Evolutionary conservation across 2,329 filamentous ascomycete genomes (phyloP).

Genomic region (Diaporthe sp.): DNA sequence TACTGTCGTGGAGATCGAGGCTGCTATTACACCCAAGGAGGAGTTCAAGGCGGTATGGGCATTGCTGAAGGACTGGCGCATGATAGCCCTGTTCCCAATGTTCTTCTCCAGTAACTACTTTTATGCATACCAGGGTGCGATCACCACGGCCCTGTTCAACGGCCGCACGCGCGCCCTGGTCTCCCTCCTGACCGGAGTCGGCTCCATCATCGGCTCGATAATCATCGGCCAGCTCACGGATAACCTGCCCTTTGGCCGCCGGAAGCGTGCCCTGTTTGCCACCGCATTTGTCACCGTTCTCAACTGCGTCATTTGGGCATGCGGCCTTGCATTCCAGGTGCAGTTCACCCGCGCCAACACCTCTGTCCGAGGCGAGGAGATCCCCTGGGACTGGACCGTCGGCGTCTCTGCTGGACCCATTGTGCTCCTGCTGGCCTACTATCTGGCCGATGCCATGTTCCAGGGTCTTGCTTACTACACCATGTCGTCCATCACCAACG

Average conservation of each 20-base stretch:
- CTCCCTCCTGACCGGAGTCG: conserved; percentile 77
- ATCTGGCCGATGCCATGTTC: conserved; percentile 47
- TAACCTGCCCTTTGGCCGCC: conserved; percentile 65
- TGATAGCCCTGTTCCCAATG: conserved; percentile 83
- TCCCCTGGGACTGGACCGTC: conserved; percentile 48
- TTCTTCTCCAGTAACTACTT: conserved; percentile 89
- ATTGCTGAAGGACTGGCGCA: conserved; percentile 51
- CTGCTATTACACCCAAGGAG: conserved; percentile 37
- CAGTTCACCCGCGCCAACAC: conserved; percentile 54
- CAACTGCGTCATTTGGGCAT: conserved; percentile 78
- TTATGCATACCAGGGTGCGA: conserved; percentile 83
- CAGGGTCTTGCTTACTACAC: conserved; percentile 77
- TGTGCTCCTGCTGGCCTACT: conserved; percentile 47
- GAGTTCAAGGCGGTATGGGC: conserved; percentile 42
- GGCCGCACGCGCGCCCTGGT: conserved; percentile 82
- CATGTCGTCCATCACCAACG: conserved; percentile 83
- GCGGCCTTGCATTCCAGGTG: conserved; percentile 78
- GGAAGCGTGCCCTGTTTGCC: conserved; percentile 71
- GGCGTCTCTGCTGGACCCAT: conserved; percentile 46
- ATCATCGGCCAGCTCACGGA: conserved; percentile 77
- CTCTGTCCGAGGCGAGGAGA: conserved; percentile 40
- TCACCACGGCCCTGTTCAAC: conserved; percentile 80
- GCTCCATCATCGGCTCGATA: conserved; percentile 79
- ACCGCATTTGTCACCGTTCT: conserved; percentile 70
- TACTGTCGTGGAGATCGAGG: conserved; percentile 42